Evolutionary conservation across 805 yeast genomes (phyloP), one percentile per base, ranked within the genome.

Genomic region (Torulaspora franciscae): DNA sequence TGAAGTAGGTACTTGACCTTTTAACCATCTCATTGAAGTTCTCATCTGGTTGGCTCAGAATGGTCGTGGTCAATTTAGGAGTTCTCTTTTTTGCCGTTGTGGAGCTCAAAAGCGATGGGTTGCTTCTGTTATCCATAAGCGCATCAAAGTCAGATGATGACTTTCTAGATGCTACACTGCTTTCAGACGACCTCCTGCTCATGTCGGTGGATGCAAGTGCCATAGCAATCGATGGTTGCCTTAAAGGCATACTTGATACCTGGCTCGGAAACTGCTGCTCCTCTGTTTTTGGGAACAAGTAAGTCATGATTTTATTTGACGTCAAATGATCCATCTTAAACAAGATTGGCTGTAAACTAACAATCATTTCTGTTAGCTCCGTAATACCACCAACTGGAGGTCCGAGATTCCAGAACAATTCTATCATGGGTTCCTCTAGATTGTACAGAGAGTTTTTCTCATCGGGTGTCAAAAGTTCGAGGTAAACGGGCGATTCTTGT

Each of bases 1-100:
- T 81, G 60, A 82, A 72, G 60, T 75, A 85, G 32, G 75, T 75
- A 35, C 85, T 76, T 0, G 96, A 86, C 32, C 96, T 69, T 37
- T 69, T 65, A 6, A 86, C 72, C 95, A 89, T 86, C 47, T 75
- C 72, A n/a, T 75, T 63, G 19, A 77, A 65, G 34, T 71, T 75
- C 17, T 61, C 63, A 22, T 51, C 58, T 11, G 48, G 51, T n/a
- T 51, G 52, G 33, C 43, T 50, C 7, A 46, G 41, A 15, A 53
- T 37, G 6, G 53, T 35, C 4, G 51, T 48, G 3, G 57, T 45
- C 10, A 48, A 26, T 27, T 44, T 47, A 4, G 46, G 41, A 10
- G 46, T 51, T 24, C 51, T 47, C 33, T 30, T 49, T 9, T 33
- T 35, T 7, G 35, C 26, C 8, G 47, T 40, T n/a, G 45, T 34